Base-by-base conservation (phyloP, 2,329 filamentous ascomycete genomes). In the Orbilia ellipsospora region DNA sequence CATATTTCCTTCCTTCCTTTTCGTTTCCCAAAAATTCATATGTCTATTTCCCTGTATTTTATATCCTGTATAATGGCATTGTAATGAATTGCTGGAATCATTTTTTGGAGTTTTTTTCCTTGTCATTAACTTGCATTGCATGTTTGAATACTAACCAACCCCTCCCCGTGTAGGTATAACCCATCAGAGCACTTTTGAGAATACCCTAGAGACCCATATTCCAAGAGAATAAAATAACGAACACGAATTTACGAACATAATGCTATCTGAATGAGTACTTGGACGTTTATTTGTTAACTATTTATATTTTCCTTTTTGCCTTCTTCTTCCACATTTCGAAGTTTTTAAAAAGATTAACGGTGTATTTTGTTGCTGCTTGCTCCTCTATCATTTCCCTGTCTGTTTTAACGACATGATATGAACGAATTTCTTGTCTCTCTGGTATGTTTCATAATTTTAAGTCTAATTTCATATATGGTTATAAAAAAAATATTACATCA, bases 91-190 rank as follows among this genome's bases (percentile, higher is more conserved):
- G 20, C 15, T 36, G 20, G 20, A 50, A 61, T 36, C 57, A 16
- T 48, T 4, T 23, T 61, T 50, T 18, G 8, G 16, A 40, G 26
- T 51, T 6, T 12, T 13, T 57, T 63, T 40, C 40, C n/a, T 45
- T 40, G 36, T 59, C 61, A 63, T 57, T 60, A 48, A 15, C 44
- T 48, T 51, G 50, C 15, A 51, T 45, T 13, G 31, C 31, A 36
- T 36, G 23, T n/a, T 16, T 44, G 40, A 63, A 20, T 51, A 68
- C 52, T 45, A 48, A 75, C 60, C 72, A 75, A 75, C 64, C 52
- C 55, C 60, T 48, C 45, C 26, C 20, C 65, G 56, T 69, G 59
- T 69, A 75, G 72, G 72, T 75, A 75, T 68, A 59, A 69, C 44
- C 72, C 72, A 54, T 74, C 51, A 62, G 55, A 61, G 57, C 52